Evolutionary conservation across 805 yeast genomes (phyloP).

Genomic region (Ogataea polymorpha): DNA sequence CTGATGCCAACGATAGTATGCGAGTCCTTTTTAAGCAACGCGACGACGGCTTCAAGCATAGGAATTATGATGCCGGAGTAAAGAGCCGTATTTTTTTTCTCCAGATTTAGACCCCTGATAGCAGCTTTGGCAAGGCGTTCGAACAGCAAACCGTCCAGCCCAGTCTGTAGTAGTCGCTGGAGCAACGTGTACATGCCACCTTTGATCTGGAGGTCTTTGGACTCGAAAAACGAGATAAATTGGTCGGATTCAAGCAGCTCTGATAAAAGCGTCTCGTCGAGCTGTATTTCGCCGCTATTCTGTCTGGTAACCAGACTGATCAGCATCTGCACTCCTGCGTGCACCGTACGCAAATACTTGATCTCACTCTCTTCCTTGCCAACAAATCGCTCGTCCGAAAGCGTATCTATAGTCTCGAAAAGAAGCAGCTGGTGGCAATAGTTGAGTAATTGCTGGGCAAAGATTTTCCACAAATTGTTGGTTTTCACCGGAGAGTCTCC

Average conservation of each 20-base stretch:
- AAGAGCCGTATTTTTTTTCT: conserved; percentile 35
- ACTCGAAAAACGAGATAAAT: conserved; percentile 41
- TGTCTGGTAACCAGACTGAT: conserved; percentile 20
- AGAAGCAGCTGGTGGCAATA: conserved; percentile 50
- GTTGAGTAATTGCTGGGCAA: conserved; percentile 52
- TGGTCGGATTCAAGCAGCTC: conserved; percentile 40
- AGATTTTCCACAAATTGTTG: conserved; percentile 57
- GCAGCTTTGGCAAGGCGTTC: conserved; percentile 44
- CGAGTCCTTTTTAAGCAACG: conserved; percentile 43
- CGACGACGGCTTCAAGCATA: conserved; percentile 45
- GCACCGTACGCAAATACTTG: conserved; percentile 59
- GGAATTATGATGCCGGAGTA: conserved; percentile 47
- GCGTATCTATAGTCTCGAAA: conserved; percentile 55
- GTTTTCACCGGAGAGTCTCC: conserved; percentile 51
- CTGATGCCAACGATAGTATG: conserved; percentile 54
- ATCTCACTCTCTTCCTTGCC: conserved; percentile 61
- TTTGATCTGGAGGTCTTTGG: conserved; percentile 40
- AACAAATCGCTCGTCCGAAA: conserved; percentile 73
- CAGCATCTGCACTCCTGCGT: conserved; percentile 49
- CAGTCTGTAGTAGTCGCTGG: conserved; percentile 26
- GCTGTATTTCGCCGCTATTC: conserved; percentile 3
- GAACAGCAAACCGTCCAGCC: conserved; percentile 29
- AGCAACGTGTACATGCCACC: conserved; percentile 40
- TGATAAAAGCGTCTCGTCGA: conserved; percentile 26
- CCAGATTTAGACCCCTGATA: conserved; percentile 41